Evolutionary conservation across 139 green algal genomes (phyloP).

Genomic region (Pleodorina starrii): DNA sequence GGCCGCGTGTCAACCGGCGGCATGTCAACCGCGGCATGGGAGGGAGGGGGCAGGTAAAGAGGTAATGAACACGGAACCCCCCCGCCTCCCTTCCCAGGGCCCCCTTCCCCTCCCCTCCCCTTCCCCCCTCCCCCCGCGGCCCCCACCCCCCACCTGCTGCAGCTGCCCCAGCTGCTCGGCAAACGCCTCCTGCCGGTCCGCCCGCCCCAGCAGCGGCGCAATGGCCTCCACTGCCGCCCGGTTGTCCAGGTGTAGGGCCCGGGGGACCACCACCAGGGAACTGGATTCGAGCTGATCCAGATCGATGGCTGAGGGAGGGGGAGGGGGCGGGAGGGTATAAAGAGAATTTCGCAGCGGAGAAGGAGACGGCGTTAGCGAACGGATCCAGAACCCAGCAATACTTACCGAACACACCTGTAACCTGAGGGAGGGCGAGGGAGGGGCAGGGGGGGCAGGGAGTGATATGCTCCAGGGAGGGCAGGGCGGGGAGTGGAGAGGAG

Average conservation of each 20-base stretch:
- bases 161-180: conserved; percentile 10
- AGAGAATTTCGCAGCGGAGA: too few species aligned
- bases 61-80: not conserved
- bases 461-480: too few species aligned
- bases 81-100: not conserved
- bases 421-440: too few species aligned
- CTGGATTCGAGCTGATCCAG: not conserved
- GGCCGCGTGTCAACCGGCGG: too few species aligned
- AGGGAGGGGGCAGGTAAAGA: not conserved
- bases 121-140: not conserved
- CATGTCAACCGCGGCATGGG: not conserved
- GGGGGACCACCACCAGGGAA: conserved; percentile 19
- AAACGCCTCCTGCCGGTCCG: not conserved
- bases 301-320: not conserved
- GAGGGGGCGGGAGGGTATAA: not conserved
- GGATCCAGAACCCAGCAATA: too few species aligned
- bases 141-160: conserved; percentile 27
- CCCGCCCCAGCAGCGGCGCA: not conserved
- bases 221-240: not conserved
- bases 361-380: too few species aligned
- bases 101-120: not conserved
- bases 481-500: too few species aligned
- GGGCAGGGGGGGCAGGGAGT: too few species aligned
- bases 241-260: not conserved
- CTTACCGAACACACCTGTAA: too few species aligned